Evolutionary conservation across 257 asterid species (phyloP), one percentile per base, ranked within the genome.

Genomic region (Plectranthus barbatus): DNA sequence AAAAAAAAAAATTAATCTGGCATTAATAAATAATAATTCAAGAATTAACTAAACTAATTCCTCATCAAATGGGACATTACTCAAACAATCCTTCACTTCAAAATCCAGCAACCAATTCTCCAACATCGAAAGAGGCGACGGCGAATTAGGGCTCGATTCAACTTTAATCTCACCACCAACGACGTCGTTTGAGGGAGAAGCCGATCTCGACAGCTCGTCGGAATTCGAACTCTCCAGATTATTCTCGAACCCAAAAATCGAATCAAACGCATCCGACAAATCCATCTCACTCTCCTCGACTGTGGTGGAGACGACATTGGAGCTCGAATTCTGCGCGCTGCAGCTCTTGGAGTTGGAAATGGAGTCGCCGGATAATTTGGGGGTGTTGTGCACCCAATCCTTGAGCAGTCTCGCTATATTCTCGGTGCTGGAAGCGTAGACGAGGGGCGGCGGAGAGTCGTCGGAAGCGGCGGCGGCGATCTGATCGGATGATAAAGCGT

Each of bases 371-470:
- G 56, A n/a, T n/a, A n/a, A 34, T 21, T 69, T 71, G 0, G 84
- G 67, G 3, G 79, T 51, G 11, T 19, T 72, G 54, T 59, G 80
- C 54, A 40, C 79, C 99, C 99, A 92, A 0, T 60, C 79, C 58
- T 89, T 82, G 0, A 92, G 86, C 69, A 92, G 52, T 70, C 77
- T 80, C 0, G 97, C 91, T 0, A 92, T 92, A 31, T 92, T 92
- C 19, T 85, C 95, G 0, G 95, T 80, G 74, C 84, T 89, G 9
- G 94, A 90, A n/a, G 97, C 99, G 5, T 92, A 92, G 0, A 56
- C 34, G 41, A 37, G 19, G 10, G 40, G n/a, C 54, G 13, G 3
- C 8, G 42, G 45, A 11, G 54, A 10, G 41, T 34, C 39, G 39
- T 9, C 6, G 39, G 6, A 5, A 10, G 9, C 14, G 12, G 46